Evolutionary conservation across 768 basidiomycete genomes (phyloP), one percentile per base, ranked within the genome.

Genomic region (Phlebiopsis flavidoalba): DNA sequence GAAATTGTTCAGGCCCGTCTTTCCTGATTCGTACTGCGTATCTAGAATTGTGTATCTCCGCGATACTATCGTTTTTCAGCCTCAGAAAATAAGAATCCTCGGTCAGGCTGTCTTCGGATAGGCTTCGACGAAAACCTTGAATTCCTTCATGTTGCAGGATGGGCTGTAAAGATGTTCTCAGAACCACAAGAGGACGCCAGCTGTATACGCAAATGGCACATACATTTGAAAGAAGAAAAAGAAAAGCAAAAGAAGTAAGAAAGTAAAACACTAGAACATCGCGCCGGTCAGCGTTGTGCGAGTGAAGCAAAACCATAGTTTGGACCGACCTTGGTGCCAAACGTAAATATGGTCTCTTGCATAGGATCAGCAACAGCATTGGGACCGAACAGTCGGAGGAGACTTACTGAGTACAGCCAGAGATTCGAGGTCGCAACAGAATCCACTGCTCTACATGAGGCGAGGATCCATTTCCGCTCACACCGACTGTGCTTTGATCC

Each of bases 61-160:
- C 73, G 3, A 78, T 71, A 1, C 75, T 59, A 63, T 91, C 87
- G 64, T 93, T 90, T 71, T 85, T 85, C 59, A 92, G 80, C 2
- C n/a, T 77, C 75, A 0, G 82, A 71, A 53, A 84, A 83, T 10
- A 92, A 74, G 36, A 88, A n/a, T n/a, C 82, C 67, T 91, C 84
- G 2, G 77, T 82, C 82, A 93, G 81, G 66, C 82, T 80, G 65
- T 89, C 85, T 61, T 83, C 79, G 22, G 80, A 78, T 43, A 80
- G 73, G 6, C 90, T n/a, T n/a, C 91, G 19, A 86, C 81, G 60
- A 82, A 85, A 11, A 92, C 68, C 69, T 86, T 87, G 76, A 93
- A 88, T 59, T 91, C 88, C 68, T 89, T 90, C 85, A 89, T 86
- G 66, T 91, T 91, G 68, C 91, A 93, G 35, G 89, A 72, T 92